phyloP scores from a whole-genome alignment of 306 rosid species.

The Hippophae gyantsensis region DNA sequence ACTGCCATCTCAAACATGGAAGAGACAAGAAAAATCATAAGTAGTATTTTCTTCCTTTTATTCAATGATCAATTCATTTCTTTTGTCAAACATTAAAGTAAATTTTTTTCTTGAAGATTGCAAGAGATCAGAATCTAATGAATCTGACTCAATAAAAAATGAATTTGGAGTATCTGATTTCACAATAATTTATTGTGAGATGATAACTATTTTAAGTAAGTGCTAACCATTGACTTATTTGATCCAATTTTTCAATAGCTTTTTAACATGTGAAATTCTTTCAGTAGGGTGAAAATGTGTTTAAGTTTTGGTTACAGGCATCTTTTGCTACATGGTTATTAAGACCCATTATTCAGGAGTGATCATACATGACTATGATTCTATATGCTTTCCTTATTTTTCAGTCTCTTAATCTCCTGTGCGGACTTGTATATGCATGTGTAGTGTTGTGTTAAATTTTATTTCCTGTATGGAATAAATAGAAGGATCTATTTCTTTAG shows the following conservation, averaged over 20 bases:
- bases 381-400: too few relatives aligned
- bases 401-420: too few relatives aligned
- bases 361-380: too few relatives aligned
- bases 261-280: too few relatives aligned
- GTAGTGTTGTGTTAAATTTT: too few relatives aligned
- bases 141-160: neutral
- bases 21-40: slow-evolving; percentile 89
- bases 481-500: slow-evolving; percentile 1
- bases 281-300: too few relatives aligned
- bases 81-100: slow-evolving; percentile 1
- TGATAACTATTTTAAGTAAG: neutral
- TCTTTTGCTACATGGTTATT: too few relatives aligned
- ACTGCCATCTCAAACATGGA: slow-evolving; percentile 58
- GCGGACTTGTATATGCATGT: too few relatives aligned
- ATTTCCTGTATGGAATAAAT: too few relatives aligned
- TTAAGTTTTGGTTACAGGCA: too few relatives aligned
- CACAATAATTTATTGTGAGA: neutral
- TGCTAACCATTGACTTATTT: neutral
- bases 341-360: too few relatives aligned
- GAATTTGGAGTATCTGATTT: neutral
- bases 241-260: too few relatives aligned
- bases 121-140: neutral
- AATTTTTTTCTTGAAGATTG: slow-evolving; percentile 8
- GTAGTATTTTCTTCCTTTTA: slow-evolving; percentile 30
- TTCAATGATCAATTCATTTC: neutral